Conservation (phyloP, 2,329 filamentous ascomycete genomes). For the Diaporthe humulicola region DNA sequence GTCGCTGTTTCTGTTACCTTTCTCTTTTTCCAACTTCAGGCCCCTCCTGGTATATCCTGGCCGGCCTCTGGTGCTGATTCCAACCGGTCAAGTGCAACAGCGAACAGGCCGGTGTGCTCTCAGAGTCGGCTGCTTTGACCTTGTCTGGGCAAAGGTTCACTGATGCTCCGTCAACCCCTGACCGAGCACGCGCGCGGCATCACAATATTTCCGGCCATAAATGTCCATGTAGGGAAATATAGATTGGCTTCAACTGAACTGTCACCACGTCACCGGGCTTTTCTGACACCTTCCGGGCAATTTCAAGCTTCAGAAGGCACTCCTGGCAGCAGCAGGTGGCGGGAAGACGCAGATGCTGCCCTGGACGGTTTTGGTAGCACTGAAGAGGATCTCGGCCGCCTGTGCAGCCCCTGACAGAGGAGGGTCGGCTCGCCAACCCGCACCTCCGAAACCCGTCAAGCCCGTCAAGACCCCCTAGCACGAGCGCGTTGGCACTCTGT, state of each 20-base stretch:
- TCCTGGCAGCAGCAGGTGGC: background rate
- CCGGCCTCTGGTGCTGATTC: background rate
- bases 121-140: background rate
- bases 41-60: background rate
- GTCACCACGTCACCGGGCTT: background rate
- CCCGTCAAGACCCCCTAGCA: constrained; percentile 30
- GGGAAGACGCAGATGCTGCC: constrained; percentile 3
- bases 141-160: background rate
- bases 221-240: background rate
- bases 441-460: constrained; percentile 32
- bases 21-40: background rate
- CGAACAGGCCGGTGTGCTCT: background rate
- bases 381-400: constrained; percentile 29
- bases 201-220: background rate
- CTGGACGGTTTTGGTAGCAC: constrained; percentile 29
- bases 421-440: constrained; percentile 34
- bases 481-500: constrained; percentile 25
- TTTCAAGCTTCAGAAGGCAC: background rate
- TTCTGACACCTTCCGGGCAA: background rate
- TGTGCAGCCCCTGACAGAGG: constrained; percentile 31
- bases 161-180: background rate
- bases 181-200: background rate
- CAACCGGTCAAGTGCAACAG: background rate
- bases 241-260: background rate
- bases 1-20: background rate